Evolutionary conservation across 257 asterid species (phyloP), one percentile per base, ranked within the genome.

Genomic region (Nemophila menziesii): DNA sequence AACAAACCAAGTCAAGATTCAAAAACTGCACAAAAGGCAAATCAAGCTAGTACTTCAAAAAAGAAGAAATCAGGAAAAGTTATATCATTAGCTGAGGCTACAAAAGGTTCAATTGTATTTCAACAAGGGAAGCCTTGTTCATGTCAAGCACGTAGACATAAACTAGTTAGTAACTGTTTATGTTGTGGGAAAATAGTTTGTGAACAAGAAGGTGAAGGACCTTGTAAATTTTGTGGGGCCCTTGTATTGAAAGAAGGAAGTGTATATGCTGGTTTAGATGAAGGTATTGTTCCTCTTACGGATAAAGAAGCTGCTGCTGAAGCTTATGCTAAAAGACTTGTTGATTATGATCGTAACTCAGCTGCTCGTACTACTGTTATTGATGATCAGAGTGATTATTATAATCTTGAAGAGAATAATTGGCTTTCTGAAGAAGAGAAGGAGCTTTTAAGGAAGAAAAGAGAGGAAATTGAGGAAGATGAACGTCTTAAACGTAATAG

Each of bases 121-220:
- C 96, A 78, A 58, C 78, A 84, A 70, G 98, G 96, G 44, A 84
- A 76, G 67, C 94, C 96, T 7, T 89, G 98, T 68, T 64, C 81
- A 19, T 89, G 96, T 69, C 98, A 89, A 68, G 98, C 96, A 23
- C 90, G 96, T 45, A 71, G 69, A 22, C 98, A 84, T 67, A 71
- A 56, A 29, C 68, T 89, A 64, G 55, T 89, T 14, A 78, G 98
- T 80, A 89, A 89, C 45, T 89, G 96, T 55, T 69, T 89, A 43
- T 81, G 95, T 20, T 89, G 98, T 39, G 98, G 98, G 60, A 89
- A 79, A 73, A 81, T 89, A 64, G 93, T 89, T 3, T 89, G 98
- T 57, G 93, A 89, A 63, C 98, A 89, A 57, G 98, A 89, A 65
- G 93, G 94, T 2, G 98, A 89, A 56, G 98, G 96, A 17, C 94